phyloP scores from a whole-genome alignment of 805 yeast species.

The Blastobotrys parvus region DNA sequence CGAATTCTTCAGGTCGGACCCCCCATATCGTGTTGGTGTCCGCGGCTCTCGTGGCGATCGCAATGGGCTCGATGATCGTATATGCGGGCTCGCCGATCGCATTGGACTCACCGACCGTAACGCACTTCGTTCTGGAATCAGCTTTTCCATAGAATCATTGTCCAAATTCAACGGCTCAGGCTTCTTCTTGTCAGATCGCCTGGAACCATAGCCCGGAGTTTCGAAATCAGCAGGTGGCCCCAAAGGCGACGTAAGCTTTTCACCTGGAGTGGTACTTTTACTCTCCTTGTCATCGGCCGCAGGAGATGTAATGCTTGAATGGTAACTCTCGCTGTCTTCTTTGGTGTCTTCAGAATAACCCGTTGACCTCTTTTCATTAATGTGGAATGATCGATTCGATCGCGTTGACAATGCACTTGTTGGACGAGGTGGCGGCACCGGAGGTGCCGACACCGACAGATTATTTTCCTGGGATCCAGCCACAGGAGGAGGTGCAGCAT shows the following conservation, averaged over 20 bases:
- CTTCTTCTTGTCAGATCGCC: background rate
- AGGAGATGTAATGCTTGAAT: background rate
- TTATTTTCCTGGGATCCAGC: background rate
- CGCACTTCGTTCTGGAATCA: conserved; percentile 14
- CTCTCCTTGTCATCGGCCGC: background rate
- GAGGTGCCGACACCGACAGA: too few relatives aligned
- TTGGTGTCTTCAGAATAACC: background rate
- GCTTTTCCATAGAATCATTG: conserved; percentile 2
- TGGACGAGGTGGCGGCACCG: background rate
- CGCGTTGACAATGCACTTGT: background rate
- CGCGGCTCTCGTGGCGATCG: too few relatives aligned
- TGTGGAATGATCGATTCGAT: background rate
- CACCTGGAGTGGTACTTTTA: background rate
- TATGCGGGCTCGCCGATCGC: background rate
- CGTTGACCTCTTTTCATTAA: background rate
- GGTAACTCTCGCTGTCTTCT: too few relatives aligned
- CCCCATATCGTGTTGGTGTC: too few relatives aligned
- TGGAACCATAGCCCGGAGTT: background rate
- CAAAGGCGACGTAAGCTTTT: too few relatives aligned
- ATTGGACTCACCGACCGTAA: conserved; percentile 9
- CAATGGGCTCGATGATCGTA: background rate
- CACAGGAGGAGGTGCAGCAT: background rate
- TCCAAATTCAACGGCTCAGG: background rate
- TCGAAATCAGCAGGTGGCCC: background rate
- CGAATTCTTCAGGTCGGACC: background rate